Evolutionary conservation across 2,329 filamentous ascomycete species (phyloP).

Genomic region (Bipolaris gigantea): DNA sequence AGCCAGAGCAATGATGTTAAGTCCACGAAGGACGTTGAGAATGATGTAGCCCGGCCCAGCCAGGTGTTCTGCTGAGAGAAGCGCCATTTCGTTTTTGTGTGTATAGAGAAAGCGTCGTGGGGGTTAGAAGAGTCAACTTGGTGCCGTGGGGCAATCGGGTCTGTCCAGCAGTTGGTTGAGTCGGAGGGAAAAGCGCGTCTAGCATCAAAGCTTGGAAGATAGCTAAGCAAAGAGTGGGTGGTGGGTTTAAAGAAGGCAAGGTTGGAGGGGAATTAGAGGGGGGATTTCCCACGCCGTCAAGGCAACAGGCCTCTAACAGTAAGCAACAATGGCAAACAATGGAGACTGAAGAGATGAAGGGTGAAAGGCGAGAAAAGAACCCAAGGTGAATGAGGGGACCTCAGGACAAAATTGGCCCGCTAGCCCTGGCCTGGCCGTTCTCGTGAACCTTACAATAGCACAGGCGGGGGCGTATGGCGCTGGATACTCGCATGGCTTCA

Average conservation of each 20-base stretch:
- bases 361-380: conserved; percentile 11
- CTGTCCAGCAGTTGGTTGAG: conserved; percentile 42
- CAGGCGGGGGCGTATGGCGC: conserved; percentile 31
- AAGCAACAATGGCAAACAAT: conserved; percentile 44
- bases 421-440: conserved; percentile 22
- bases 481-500: conserved; percentile 27
- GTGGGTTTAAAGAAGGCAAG: conserved; percentile 19
- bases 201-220: conserved; percentile 19
- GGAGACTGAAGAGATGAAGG: conserved; percentile 28
- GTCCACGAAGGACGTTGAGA: conserved; percentile 52
- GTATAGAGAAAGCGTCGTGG: conserved; percentile 10
- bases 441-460: conserved; percentile 36
- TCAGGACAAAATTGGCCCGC: conserved; percentile 26
- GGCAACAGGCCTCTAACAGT: conserved; percentile 43
- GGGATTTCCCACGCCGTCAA: conserved; percentile 34
- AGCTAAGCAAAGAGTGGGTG: conserved; percentile 9
- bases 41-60: conserved; percentile 58
- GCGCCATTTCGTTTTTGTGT: conserved; percentile 37
- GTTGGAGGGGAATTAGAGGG: conserved; percentile 15
- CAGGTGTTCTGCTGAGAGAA: conserved; percentile 52
- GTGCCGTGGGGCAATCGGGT: conserved; percentile 12
- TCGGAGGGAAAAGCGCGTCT: conserved; percentile 27
- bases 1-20: conserved; percentile 54
- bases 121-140: conserved; percentile 11
- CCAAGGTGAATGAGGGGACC: conserved; percentile 25